Conservation (phyloP, 2,329 filamentous ascomycete species). For the Catunica adiposa region DNA sequence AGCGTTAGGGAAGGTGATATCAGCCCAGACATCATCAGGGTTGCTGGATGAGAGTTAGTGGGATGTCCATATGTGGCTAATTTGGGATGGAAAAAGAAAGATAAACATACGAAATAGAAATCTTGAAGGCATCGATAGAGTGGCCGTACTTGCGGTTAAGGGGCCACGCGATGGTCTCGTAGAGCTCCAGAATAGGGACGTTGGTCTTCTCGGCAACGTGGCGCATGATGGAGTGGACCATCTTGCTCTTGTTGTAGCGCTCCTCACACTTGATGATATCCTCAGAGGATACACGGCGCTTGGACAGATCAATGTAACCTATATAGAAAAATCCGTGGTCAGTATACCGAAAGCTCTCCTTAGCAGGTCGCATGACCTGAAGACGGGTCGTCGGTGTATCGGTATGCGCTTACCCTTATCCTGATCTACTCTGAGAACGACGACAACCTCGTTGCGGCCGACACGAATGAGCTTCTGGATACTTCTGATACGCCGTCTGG, state of each 20-base stretch:
- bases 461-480: conserved; percentile 99
- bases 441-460: conserved; percentile 94
- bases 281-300: conserved; percentile 92
- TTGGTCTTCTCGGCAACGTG: conserved; percentile 96
- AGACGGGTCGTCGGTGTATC: background rate
- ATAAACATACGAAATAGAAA: conserved; percentile 72
- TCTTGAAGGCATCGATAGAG: conserved; percentile 94
- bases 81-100: background rate
- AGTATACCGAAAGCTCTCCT: background rate
- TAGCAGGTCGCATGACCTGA: background rate
- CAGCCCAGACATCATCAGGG: conserved; percentile 76
- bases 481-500: conserved; percentile 90
- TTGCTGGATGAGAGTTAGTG: conserved; percentile 33
- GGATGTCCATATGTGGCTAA: background rate
- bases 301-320: conserved; percentile 93
- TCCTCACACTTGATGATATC: conserved; percentile 98
- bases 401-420: conserved; percentile 55
- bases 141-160: conserved; percentile 96
- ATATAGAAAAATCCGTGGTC: conserved; percentile 3
- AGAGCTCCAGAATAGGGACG: conserved; percentile 83
- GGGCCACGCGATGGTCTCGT: conserved; percentile 91
- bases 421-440: conserved; percentile 96
- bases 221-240: conserved; percentile 97
- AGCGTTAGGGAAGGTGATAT: conserved; percentile 74
- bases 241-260: conserved; percentile 99